Percentiles rank a stretch among this genome's conserved stretches.
Evolutionary conservation across 495 filamentous ascomycete species (phyloP).

Genomic region (Clohesyomyces aquaticus): DNA sequence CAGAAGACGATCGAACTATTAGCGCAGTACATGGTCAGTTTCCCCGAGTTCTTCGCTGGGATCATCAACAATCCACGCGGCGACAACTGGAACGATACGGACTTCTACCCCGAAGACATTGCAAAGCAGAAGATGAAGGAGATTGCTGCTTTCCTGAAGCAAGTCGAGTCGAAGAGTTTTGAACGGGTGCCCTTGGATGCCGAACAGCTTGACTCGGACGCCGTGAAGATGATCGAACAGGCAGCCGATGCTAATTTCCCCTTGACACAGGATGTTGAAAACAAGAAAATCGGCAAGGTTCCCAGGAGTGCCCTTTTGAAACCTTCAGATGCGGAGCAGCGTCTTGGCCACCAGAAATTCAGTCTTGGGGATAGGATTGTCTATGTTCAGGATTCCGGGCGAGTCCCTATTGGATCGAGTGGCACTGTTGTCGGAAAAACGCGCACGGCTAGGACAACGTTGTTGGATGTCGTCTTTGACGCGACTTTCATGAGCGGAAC

Average conservation of each 20-base stretch:
- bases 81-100: constrained; percentile 75
- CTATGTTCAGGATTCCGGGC: constrained; percentile 89
- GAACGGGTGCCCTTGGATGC: constrained; percentile 93
- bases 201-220: constrained; percentile 89
- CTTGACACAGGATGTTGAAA: constrained; percentile 56
- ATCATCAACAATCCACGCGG: constrained; percentile 76
- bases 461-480: constrained; percentile 94
- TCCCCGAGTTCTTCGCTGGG: constrained; percentile 91
- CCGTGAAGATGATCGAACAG: constrained; percentile 78
- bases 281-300: constrained; percentile 71
- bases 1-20: constrained; percentile 79
- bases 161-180: constrained; percentile 83
- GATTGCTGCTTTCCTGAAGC: constrained; percentile 89
- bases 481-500: constrained; percentile 95
- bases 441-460: constrained; percentile 73
- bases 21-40: constrained; percentile 84
- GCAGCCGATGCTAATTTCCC: constrained; percentile 66
- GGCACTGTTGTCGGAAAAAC: constrained; percentile 94
- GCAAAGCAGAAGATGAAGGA: constrained; percentile 80
- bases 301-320: constrained; percentile 87
- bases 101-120: constrained; percentile 77
- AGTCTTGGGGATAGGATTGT: constrained; percentile 86
- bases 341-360: constrained; percentile 83
- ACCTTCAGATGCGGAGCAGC: constrained; percentile 88
- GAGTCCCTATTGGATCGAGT: constrained; percentile 88